Evolutionary conservation across 305 asterid species (phyloP).

Genomic region (Withania somnifera): DNA sequence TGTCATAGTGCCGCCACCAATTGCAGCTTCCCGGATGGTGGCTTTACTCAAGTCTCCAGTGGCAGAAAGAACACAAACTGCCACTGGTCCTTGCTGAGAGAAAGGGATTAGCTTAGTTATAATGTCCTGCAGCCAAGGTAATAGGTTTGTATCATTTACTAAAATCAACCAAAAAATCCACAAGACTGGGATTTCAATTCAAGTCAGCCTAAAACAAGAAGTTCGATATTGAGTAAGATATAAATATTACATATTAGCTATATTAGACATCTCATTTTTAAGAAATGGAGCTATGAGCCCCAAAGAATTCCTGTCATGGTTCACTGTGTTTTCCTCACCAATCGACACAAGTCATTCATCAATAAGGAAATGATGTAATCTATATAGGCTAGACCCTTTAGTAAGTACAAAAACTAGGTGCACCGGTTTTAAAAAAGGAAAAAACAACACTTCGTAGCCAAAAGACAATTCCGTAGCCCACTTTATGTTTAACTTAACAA

Average conservation of each 20-base stretch:
- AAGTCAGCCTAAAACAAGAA: neutral
- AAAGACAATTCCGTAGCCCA: neutral
- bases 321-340: neutral
- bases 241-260: neutral
- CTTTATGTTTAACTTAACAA: neutral
- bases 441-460: neutral
- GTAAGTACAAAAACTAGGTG: too few relatives aligned
- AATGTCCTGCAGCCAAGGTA: constrained; percentile 25
- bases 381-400: too few relatives aligned
- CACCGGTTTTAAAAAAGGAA: too few relatives aligned
- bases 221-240: neutral
- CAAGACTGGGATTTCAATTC: neutral
- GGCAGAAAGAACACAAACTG: constrained; percentile 42
- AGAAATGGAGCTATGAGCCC: neutral
- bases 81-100: constrained; percentile 45
- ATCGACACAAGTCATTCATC: neutral
- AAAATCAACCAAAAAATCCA: neutral
- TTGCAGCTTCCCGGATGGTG: constrained; percentile 33
- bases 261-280: neutral
- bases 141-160: neutral
- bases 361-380: too few relatives aligned
- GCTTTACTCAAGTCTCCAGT: constrained; percentile 38
- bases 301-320: neutral
- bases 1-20: constrained; percentile 35
- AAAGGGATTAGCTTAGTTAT: constrained; percentile 39